Evolutionary conservation across 345 rosid species (phyloP).

Genomic region (Rhodamnia argentea): DNA sequence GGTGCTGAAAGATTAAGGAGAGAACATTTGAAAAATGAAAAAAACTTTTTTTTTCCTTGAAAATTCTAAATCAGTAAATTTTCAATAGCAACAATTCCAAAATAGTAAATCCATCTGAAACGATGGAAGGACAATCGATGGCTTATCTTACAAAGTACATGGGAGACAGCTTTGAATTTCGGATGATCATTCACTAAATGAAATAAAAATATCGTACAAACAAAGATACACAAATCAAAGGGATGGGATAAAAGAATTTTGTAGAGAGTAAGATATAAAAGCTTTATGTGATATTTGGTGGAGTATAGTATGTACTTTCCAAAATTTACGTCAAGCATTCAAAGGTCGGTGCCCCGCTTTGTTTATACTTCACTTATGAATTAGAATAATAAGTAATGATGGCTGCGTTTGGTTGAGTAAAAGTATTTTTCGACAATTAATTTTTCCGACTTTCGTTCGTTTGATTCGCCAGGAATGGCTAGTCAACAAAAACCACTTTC

Average conservation of each 20-base stretch:
- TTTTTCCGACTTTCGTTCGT: too few species aligned
- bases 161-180: background rate
- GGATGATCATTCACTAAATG: background rate
- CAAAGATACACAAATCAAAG: too few species aligned
- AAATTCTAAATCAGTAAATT: too few species aligned
- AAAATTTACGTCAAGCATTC: background rate
- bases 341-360: background rate
- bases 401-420: too few species aligned
- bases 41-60: too few species aligned
- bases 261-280: background rate
- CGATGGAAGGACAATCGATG: background rate
- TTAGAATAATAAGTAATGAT: too few species aligned
- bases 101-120: background rate
- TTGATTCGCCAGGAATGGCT: too few species aligned
- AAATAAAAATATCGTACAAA: background rate
- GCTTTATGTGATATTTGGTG: background rate
- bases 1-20: too few species aligned
- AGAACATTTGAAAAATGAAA: too few species aligned
- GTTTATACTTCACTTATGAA: background rate
- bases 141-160: background rate
- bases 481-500: too few species aligned
- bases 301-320: background rate
- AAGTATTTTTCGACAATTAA: too few species aligned
- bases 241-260: background rate
- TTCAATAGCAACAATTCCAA: too few species aligned